These are phyloP conservation scores for Lactarius trivialis DNA, from an alignment of 768 basidiomycete species.

Conservation along the genomic window DNA sequence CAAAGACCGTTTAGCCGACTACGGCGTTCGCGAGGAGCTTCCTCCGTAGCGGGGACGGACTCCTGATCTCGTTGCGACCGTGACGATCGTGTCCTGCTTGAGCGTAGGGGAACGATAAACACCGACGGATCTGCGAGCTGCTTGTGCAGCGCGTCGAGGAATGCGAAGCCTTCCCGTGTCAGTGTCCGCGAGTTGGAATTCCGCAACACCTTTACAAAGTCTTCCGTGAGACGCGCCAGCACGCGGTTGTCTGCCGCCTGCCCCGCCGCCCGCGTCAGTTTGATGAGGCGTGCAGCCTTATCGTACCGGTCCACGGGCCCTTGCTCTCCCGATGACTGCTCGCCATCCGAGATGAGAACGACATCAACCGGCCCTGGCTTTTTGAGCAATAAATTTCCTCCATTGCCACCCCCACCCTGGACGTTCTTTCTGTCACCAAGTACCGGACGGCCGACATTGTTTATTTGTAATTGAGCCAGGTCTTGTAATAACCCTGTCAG, in stretches of 20 bases:
- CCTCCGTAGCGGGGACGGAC: conserved; percentile 22
- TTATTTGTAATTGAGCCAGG: conserved; percentile 14
- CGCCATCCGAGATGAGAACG: conserved; percentile 45
- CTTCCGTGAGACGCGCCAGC: conserved; percentile 48
- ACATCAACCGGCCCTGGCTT: conserved; percentile 27
- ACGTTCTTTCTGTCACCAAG: conserved; percentile 23
- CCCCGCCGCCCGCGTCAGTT: conserved; percentile 38
- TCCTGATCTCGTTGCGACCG: conserved; percentile 34
- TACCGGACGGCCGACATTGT: conserved; percentile 14
- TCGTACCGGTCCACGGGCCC: conserved; percentile 34
- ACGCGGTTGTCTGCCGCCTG: conserved; percentile 47
- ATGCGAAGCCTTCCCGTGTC: conserved; percentile 64
- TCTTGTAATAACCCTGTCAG: conserved; percentile 9
- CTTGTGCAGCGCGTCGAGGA: conserved; percentile 64
- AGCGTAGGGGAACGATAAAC: conserved; percentile 49
- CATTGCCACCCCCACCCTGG: background rate
- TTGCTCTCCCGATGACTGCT: conserved; percentile 24
- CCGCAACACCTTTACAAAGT: conserved; percentile 58
- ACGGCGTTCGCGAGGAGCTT: conserved; percentile 35
- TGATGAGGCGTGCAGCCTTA: conserved; percentile 50
- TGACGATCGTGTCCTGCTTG: conserved; percentile 27
- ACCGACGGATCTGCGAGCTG: conserved; percentile 65
- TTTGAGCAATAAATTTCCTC: conserved; percentile 6
- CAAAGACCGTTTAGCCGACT: conserved; percentile 53
- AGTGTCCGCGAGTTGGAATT: conserved; percentile 58